A percentile compares a stretch with the other conserved stretches of the same genome.
Conservation (phyloP, 257 asterid genomes). For the Avicennia marina region DNA sequence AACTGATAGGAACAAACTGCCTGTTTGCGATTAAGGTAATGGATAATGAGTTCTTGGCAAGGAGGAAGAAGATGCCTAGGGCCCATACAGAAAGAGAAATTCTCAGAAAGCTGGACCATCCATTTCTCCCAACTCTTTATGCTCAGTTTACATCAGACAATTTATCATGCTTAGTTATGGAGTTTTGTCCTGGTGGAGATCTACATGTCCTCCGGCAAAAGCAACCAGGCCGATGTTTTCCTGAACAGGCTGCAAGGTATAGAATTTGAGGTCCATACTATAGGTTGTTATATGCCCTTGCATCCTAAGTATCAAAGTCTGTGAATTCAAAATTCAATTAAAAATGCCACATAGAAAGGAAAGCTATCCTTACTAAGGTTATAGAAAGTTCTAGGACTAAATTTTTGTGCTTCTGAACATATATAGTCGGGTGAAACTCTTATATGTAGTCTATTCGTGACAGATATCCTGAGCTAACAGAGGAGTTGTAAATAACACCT, state of each 20-base stretch:
- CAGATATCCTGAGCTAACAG: too few relatives aligned
- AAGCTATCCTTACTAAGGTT: too few relatives aligned
- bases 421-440: too few relatives aligned
- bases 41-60: conserved; percentile 80
- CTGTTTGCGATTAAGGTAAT: conserved; percentile 84
- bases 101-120: conserved; percentile 84
- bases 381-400: too few relatives aligned
- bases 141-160: conserved; percentile 85
- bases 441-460: too few relatives aligned
- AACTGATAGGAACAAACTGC: conserved; percentile 57
- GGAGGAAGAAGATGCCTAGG: conserved; percentile 72
- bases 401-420: too few relatives aligned
- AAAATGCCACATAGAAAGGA: too few relatives aligned
- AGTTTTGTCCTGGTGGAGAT: conserved; percentile 96
- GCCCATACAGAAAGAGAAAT: conserved; percentile 93
- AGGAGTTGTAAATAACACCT: too few relatives aligned
- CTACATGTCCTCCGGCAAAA: conserved; percentile 85
- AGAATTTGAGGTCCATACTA: conserved; percentile 2
- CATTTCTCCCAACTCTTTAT: conserved; percentile 89
- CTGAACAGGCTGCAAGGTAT: conserved; percentile 91
- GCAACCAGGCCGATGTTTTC: conserved; percentile 70
- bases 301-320: too few relatives aligned
- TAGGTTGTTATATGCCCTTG: neutral
- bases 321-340: too few relatives aligned
- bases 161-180: conserved; percentile 86